Evolutionary conservation across 345 rosid genomes (phyloP), one percentile per base, ranked within the genome.

Genomic region (rapeseed (Brassica napus)): DNA sequence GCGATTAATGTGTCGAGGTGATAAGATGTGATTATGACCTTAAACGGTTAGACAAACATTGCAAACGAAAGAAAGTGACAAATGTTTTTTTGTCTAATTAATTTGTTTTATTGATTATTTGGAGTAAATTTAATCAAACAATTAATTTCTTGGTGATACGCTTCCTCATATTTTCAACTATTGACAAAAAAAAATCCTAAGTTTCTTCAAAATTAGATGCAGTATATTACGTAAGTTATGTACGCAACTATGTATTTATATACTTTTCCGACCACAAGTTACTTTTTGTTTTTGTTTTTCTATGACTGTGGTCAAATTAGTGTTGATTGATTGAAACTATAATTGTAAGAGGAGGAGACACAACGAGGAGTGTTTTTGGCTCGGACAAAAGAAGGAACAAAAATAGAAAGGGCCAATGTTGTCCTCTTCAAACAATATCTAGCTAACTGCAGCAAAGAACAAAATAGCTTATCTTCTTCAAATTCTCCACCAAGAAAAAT

Each of bases 381-480:
- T 35, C 32, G 59, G 82, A 68, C 74, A 79, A 79, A 79, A 79
- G 32, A 79, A 73, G 74, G 74, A 79, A 79, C 82, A 79, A 79
- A 79, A 73, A 73, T 79, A 73, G 82, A 73, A 79, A 67, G 82
- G 47, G 74, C 69, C 82, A 79, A 79, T 79, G 82, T 67, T 79
- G 78, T 79, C 74, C 32, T 67, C 65, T 79, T 23, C 78, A 79
- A 59, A 73, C 74, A 79, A 79, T 67, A 59, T 67, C 39, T 79
- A 78, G 77, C 82, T 72, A 42, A 42, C 68, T 66, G 68, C 63
- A 65, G 30, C 68, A 65, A 66, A 72, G 21, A 72, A 72, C 68
- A 72, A 78, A 78, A 57, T 65, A 72, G 62, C 62, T 78, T 72
- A 72, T 72, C 73, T 57, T 57, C 60, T 65, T 72, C 8, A 18